Evolutionary conservation across 1,284 basidiomycete species (phyloP), one percentile per base, ranked within the genome.

Genomic region (Cronartium ribicola): DNA sequence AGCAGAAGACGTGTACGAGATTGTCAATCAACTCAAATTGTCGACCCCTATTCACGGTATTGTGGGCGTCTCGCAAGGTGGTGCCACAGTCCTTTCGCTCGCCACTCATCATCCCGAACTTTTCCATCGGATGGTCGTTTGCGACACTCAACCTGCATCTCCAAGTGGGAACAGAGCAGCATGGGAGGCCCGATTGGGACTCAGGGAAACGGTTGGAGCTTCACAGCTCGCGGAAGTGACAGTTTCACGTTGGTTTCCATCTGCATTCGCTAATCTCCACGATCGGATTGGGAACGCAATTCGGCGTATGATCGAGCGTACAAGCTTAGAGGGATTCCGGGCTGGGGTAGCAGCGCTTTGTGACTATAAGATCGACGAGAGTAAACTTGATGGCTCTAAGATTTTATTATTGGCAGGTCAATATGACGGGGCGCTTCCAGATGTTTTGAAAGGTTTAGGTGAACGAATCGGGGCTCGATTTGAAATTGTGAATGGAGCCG

Each of bases 11-110:
- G 79, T 82, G n/a, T 79, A 81, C 17, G 77, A 76, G 43, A 76
- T 83, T 37, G 78, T 83, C 40, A 75, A 77, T n/a, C 78, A 79
- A 36, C 79, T 83, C 48, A 78, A 76, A 0, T 78, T 83, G 66
- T 67, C 75, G 0, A 78, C 78, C 5, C 80, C 80, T 1, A 74
- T 80, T 13, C 77, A 79, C 64, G 79, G 82, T 55, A 78, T 83
- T 46, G 81, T 83, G 67, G 83, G 83, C 10, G 82, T 83, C 20
- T 83, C 82, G 8, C 83, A 83, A 76, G 83, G 83, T 36, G 83
- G 83, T n/a, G 83, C 83, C 6, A 83, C 83, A 3, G 78, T 82
- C 0, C 78, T 83, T 22, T 77, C 80, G 7, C 82, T 83, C 71
- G 81, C 80, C 5, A 78, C 81, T n/a, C 75, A 78, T 36, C 81